These are phyloP conservation scores for Thalassiosira livingstoniorum DNA, from an alignment of 352 stramenopile species.

Conservation along the genomic window DNA sequence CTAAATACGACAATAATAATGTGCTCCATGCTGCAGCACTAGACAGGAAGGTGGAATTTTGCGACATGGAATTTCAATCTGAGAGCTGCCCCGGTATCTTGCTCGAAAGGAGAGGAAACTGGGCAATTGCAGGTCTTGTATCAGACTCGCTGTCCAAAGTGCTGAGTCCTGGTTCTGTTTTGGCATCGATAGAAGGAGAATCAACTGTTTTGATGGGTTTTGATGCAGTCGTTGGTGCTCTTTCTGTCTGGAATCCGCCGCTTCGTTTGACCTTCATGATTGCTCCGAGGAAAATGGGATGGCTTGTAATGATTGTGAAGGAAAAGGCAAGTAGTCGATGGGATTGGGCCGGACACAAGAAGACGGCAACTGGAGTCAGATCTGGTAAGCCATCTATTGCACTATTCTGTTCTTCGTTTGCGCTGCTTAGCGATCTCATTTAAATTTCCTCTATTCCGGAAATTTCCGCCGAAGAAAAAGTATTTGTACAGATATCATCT, in stretches of 20 bases:
- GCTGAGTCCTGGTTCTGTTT: conserved; percentile 33
- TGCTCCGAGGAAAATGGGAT: conserved; percentile 52
- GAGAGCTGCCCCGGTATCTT: conserved; percentile 39
- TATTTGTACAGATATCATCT: conserved; percentile 38
- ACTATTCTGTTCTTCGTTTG: background rate
- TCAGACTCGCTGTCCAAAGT: conserved; percentile 42
- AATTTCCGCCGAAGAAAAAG: conserved; percentile 24
- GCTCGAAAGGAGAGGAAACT: conserved; percentile 49
- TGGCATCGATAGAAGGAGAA: conserved; percentile 30
- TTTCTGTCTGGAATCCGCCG: conserved; percentile 39
- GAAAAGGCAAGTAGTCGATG: conserved; percentile 14
- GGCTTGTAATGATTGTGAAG: conserved; percentile 46
- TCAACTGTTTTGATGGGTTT: conserved; percentile 43
- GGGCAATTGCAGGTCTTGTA: conserved; percentile 44
- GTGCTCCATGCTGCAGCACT: conserved; percentile 39
- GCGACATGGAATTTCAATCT: conserved; percentile 41
- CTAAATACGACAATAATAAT: conserved; percentile 37
- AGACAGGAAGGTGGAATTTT: conserved; percentile 32
- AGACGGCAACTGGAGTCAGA: background rate
- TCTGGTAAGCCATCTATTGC: background rate
- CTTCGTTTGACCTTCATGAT: conserved; percentile 42
- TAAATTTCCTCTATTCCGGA: background rate
- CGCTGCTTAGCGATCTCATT: background rate
- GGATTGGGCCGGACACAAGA: background rate
- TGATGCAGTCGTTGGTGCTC: conserved; percentile 27